These are phyloP conservation scores for Ogataea glucozyma DNA, from an alignment of 805 yeast species.

Conservation along the genomic window DNA sequence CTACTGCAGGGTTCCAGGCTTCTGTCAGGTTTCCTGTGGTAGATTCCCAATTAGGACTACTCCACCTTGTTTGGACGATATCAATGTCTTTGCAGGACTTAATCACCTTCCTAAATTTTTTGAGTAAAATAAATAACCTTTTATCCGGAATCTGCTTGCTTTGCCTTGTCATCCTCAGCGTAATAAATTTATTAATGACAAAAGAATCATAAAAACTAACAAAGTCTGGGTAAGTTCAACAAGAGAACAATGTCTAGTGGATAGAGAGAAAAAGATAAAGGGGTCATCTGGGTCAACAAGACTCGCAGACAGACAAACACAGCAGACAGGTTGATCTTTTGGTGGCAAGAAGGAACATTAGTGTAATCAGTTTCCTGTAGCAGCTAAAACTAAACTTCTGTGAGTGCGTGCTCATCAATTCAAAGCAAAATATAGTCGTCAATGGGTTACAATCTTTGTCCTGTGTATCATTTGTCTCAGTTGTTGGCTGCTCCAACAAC, in stretches of 20 bases:
- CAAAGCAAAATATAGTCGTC: slow-evolving; percentile 2
- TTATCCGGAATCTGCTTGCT: too few species aligned
- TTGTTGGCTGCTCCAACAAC: slow-evolving; percentile 39
- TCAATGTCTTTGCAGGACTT: slow-evolving; percentile 28
- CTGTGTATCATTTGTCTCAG: slow-evolving; percentile 6
- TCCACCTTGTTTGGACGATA: slow-evolving; percentile 29
- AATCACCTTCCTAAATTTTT: slow-evolving; percentile 30
- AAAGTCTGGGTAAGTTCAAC: neutral
- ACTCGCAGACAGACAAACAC: too few species aligned
- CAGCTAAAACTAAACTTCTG: slow-evolving; percentile 1
- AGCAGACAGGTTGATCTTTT: neutral
- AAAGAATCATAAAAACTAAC: neutral
- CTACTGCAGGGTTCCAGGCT: too few species aligned
- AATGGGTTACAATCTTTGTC: too few species aligned
- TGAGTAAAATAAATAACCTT: slow-evolving; percentile 4
- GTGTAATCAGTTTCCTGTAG: neutral
- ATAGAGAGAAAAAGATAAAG: too few species aligned
- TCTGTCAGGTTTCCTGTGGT: slow-evolving; percentile 3
- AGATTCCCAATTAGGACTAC: slow-evolving; percentile 24
- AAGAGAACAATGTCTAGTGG: too few species aligned
- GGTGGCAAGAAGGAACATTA: neutral
- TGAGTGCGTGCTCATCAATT: neutral
- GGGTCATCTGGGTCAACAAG: too few species aligned
- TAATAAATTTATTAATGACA: neutral
- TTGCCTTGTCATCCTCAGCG: neutral